Conservation (phyloP, 1,139 yeast genomes). For the Saccharomyces uvarum region DNA sequence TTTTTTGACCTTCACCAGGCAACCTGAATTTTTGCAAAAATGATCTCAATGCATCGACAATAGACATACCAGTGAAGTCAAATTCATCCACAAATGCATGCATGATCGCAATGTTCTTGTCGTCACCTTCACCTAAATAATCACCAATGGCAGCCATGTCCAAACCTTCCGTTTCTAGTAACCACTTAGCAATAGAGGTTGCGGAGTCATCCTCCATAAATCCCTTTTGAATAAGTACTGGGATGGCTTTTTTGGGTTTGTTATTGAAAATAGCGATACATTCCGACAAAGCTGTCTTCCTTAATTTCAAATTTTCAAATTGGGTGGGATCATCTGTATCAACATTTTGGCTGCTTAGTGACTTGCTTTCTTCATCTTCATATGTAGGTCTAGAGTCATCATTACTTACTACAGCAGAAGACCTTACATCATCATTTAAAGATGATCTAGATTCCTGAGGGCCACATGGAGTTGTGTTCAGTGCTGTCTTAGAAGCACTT, state of each 20-base stretch:
- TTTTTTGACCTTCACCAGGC: constrained; percentile 97
- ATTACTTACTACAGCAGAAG: constrained; percentile 36
- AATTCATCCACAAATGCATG: constrained; percentile 87
- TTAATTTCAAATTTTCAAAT: constrained; percentile 75
- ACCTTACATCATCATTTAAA: constrained; percentile 28
- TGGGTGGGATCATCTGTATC: constrained; percentile 72
- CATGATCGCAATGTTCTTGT: constrained; percentile 72
- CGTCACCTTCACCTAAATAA: constrained; percentile 84
- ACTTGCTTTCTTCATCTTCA: constrained; percentile 13
- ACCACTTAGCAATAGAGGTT: constrained; percentile 60
- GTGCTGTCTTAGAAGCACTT: constrained; percentile 7
- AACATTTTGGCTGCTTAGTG: constrained; percentile 11
- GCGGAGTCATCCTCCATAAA: constrained; percentile 61
- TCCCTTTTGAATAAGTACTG: constrained; percentile 50
- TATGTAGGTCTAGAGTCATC: constrained; percentile 28
- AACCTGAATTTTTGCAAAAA: constrained; percentile 83
- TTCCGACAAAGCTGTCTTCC: constrained; percentile 73
- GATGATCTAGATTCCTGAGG: constrained; percentile 2
- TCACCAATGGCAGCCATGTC: constrained; percentile 87
- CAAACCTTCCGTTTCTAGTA: constrained; percentile 69
- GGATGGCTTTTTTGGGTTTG: constrained; percentile 76
- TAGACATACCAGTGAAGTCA: constrained; percentile 62
- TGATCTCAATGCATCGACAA: constrained; percentile 78
- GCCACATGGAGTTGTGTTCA: background rate
- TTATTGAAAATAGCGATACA: constrained; percentile 75